Conservation (phyloP, 148 eudicot genomes). For the Pouteria glomerata region DNA sequence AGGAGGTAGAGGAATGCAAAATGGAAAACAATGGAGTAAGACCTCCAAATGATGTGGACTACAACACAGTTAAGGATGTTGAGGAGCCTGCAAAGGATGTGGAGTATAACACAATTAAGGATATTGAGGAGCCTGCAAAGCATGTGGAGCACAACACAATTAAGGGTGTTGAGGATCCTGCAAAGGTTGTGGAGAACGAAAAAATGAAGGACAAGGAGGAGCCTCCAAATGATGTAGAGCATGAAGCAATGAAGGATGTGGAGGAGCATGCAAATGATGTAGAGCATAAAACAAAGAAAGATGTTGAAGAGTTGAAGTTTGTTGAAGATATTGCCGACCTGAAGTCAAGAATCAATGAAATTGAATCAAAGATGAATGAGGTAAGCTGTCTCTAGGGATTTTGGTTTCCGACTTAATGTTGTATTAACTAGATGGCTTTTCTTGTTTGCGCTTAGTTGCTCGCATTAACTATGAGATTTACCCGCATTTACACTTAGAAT, state of each 20-base stretch:
- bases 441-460: too few species aligned
- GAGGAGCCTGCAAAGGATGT: conserved; percentile 13
- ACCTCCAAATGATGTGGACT: conserved; percentile 16
- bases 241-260: conserved; percentile 17
- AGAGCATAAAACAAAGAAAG: conserved; percentile 21
- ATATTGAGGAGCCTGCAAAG: conserved; percentile 20
- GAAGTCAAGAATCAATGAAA: conserved; percentile 52
- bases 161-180: too few species aligned
- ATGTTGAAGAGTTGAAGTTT: conserved; percentile 42
- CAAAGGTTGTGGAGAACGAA: conserved; percentile 10
- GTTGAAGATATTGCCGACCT: conserved; percentile 62
- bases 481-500: neutral
- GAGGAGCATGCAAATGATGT: conserved; percentile 19
- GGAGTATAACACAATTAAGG: conserved; percentile 10
- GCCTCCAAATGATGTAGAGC: conserved; percentile 19
- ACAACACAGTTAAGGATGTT: neutral
- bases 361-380: conserved; percentile 65
- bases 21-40: conserved; percentile 1
- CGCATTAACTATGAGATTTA: neutral
- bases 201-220: conserved; percentile 14
- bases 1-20: conserved; percentile 23
- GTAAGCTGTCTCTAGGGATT: conserved; percentile 33
- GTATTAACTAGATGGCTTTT: conserved; percentile 1
- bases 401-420: neutral
- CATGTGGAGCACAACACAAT: too few species aligned